Percentiles rank a stretch among this genome's conserved stretches.
phyloP scores from a whole-genome alignment of 2,329 filamentous ascomycete species.

The Stemphylium beticola region DNA sequence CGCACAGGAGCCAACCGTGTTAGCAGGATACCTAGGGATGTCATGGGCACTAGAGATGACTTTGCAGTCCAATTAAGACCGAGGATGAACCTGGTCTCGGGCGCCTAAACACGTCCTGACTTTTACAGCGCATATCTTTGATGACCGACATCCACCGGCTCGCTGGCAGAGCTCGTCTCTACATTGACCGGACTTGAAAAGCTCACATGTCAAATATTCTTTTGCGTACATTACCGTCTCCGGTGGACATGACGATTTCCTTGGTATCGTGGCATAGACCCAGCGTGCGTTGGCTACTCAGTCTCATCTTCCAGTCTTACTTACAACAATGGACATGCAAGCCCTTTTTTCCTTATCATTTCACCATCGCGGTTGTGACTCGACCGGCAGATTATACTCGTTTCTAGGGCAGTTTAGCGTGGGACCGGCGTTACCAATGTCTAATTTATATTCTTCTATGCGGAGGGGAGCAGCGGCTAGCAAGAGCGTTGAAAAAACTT shows the following conservation, averaged over 20 bases:
- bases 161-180: constrained; percentile 40
- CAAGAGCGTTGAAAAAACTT: constrained; percentile 1
- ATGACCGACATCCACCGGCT: constrained; percentile 28
- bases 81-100: constrained; percentile 58
- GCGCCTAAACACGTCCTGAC: constrained; percentile 29
- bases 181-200: constrained; percentile 25
- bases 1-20: constrained; percentile 85
- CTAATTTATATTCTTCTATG: constrained; percentile 30
- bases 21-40: constrained; percentile 80
- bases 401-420: constrained; percentile 27
- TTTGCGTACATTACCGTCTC: constrained; percentile 14
- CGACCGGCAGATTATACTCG: constrained; percentile 21
- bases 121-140: constrained; percentile 11
- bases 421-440: constrained; percentile 28
- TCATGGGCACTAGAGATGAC: constrained; percentile 77
- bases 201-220: constrained; percentile 26
- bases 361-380: constrained; percentile 23
- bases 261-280: constrained; percentile 38
- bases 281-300: constrained; percentile 29
- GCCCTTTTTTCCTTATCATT: constrained; percentile 12
- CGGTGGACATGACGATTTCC: constrained; percentile 37
- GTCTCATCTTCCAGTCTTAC: constrained; percentile 3
- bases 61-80: constrained; percentile 65
- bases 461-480: background rate
- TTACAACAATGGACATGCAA: constrained; percentile 14